phyloP scores from a whole-genome alignment of 176 grass and related monocot species.

The Pharus latifolius region DNA sequence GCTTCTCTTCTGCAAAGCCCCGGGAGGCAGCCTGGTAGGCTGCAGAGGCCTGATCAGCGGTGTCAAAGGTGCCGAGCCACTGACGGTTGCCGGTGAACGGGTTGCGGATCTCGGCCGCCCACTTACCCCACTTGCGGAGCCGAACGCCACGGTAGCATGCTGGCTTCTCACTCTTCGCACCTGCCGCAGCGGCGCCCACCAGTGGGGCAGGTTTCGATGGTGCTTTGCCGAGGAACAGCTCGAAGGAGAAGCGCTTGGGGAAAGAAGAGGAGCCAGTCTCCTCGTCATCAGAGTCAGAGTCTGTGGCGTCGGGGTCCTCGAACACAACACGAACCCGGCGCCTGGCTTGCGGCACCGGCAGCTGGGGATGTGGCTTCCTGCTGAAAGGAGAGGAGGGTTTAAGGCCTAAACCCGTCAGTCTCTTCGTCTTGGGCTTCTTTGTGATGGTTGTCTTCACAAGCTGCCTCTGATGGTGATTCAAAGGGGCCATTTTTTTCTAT shows the following conservation, averaged over 20 bases:
- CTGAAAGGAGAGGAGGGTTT: slow-evolving; percentile 23
- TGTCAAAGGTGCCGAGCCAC: slow-evolving; percentile 93
- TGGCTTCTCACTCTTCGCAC: neutral
- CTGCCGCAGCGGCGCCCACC: neutral
- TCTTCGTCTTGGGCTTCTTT: slow-evolving; percentile 27
- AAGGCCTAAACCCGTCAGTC: slow-evolving; percentile 24
- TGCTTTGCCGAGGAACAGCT: slow-evolving; percentile 32
- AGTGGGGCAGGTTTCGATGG: neutral
- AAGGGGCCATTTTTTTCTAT: slow-evolving; percentile 20
- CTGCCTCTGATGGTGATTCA: slow-evolving; percentile 14
- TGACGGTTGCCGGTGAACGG: slow-evolving; percentile 55
- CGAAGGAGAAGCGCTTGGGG: slow-evolving; percentile 30
- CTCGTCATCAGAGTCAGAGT: slow-evolving; percentile 59
- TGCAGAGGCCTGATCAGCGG: slow-evolving; percentile 35
- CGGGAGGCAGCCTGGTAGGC: slow-evolving; percentile 55
- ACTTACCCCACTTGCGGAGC: slow-evolving; percentile 85
- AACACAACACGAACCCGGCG: slow-evolving; percentile 55
- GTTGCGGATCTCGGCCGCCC: slow-evolving; percentile 95
- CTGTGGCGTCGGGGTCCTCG: slow-evolving; percentile 71
- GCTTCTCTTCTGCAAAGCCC: slow-evolving; percentile 51
- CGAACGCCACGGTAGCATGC: slow-evolving; percentile 57
- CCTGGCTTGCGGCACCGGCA: neutral
- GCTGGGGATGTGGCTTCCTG: neutral
- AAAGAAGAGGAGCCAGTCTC: neutral
- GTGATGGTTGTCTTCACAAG: slow-evolving; percentile 19